phyloP scores from a whole-genome alignment of 2,329 filamentous ascomycete genomes.

The Thielaviopsis ethacetica region DNA sequence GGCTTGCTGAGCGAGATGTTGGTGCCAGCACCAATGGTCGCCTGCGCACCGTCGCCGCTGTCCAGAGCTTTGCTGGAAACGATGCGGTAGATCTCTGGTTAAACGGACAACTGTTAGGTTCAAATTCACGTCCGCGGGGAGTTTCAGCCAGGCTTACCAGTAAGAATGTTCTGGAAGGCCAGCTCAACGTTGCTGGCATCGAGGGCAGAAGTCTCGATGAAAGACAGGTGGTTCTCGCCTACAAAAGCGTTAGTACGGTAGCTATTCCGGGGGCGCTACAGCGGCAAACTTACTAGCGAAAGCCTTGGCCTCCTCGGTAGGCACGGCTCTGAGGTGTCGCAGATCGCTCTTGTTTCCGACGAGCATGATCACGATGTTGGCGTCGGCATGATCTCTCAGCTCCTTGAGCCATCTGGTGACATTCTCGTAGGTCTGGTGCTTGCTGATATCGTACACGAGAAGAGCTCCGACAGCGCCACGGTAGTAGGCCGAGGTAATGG shows the following conservation, averaged over 20 bases:
- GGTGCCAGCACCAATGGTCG: conserved; percentile 62
- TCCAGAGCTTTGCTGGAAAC: conserved; percentile 96
- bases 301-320: conserved; percentile 92
- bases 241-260: conserved; percentile 15
- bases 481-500: conserved; percentile 98
- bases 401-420: conserved; percentile 99
- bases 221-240: conserved; percentile 97
- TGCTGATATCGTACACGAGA: conserved; percentile 98
- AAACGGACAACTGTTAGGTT: conserved; percentile 11
- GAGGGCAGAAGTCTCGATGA: conserved; percentile 97
- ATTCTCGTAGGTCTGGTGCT: conserved; percentile 98
- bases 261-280: background rate
- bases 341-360: conserved; percentile 99
- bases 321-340: conserved; percentile 90
- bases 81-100: conserved; percentile 92
- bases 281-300: conserved; percentile 62
- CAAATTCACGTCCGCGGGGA: background rate
- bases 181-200: conserved; percentile 98
- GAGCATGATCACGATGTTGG: conserved; percentile 99
- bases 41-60: conserved; percentile 65
- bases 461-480: conserved; percentile 92
- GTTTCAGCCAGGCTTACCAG: conserved; percentile 45
- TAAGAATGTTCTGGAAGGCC: conserved; percentile 98
- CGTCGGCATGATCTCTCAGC: conserved; percentile 91
- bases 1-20: conserved; percentile 81